Evolutionary conservation across 2,329 filamentous ascomycete species (phyloP).

Genomic region (Lachnellula occidentalis): DNA sequence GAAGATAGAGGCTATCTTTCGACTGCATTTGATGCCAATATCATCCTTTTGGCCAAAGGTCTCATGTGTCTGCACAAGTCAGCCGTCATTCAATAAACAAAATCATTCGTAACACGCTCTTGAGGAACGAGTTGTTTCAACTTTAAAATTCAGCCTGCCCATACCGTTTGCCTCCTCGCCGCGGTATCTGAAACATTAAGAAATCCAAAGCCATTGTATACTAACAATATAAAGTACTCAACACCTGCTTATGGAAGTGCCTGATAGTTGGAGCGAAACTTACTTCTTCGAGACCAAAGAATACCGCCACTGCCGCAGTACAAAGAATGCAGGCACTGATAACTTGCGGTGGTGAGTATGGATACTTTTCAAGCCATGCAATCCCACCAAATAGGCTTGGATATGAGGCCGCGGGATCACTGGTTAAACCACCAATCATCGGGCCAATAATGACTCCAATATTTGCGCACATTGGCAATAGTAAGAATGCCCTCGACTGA

Average conservation of each 20-base stretch:
- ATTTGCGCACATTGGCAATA: constrained; percentile 63
- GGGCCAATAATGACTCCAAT: constrained; percentile 40
- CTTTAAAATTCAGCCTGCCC: no score
- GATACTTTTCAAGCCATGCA: constrained; percentile 37
- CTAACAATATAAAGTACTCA: not conserved
- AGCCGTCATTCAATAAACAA: not conserved
- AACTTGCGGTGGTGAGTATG: constrained; percentile 41
- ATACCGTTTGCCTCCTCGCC: no score
- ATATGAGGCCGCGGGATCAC: constrained; percentile 38
- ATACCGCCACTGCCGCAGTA: constrained; percentile 30
- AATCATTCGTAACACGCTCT: not conserved
- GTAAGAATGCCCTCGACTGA: constrained; percentile 39
- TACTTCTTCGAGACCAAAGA: constrained; percentile 33
- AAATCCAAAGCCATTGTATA: no score
- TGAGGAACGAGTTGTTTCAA: not conserved
- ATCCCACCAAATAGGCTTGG: constrained; percentile 36
- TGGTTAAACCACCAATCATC: constrained; percentile 39
- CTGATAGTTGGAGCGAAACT: not conserved
- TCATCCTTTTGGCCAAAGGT: constrained; percentile 30
- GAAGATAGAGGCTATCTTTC: constrained; percentile 14
- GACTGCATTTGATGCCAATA: constrained; percentile 24
- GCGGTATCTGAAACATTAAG: no score
- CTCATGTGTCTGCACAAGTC: constrained; percentile 33
- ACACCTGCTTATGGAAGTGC: no score
- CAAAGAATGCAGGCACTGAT: constrained; percentile 33